Conservation (phyloP, 805 yeast species). For the Schwanniomyces sp. region DNA sequence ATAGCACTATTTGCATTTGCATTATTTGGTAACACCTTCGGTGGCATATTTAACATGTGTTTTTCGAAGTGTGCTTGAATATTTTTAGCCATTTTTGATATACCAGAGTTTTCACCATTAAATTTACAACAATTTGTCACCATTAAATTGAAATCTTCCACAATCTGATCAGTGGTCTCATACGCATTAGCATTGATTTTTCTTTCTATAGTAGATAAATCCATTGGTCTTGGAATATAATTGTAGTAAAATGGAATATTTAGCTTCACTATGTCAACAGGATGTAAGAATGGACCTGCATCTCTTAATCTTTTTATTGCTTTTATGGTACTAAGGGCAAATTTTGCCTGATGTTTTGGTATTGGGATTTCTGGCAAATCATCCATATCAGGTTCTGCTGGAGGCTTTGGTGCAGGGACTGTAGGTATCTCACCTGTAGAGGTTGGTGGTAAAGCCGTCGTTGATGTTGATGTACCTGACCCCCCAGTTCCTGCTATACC, state of each 20-base stretch:
- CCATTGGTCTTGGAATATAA: slow-evolving; percentile 87
- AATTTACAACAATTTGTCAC: slow-evolving; percentile 79
- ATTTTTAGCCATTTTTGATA: slow-evolving; percentile 89
- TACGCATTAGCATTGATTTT: slow-evolving; percentile 73
- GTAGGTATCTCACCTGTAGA: slow-evolving; percentile 12
- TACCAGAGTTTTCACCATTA: slow-evolving; percentile 81
- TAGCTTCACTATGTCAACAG: slow-evolving; percentile 86
- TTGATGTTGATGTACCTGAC: slow-evolving; percentile 1
- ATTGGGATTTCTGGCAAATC: slow-evolving; percentile 66
- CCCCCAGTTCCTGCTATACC: not conserved
- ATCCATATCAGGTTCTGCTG: slow-evolving; percentile 69
- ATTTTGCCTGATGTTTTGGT: slow-evolving; percentile 82
- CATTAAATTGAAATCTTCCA: slow-evolving; percentile 80
- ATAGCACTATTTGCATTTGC: slow-evolving; percentile 11
- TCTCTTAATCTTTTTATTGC: slow-evolving; percentile 90
- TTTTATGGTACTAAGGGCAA: slow-evolving; percentile 73
- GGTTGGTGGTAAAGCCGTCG: slow-evolving; percentile 9
- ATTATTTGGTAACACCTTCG: slow-evolving; percentile 37
- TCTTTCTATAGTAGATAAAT: slow-evolving; percentile 83
- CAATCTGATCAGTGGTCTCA: slow-evolving; percentile 64
- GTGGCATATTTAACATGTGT: slow-evolving; percentile 89
- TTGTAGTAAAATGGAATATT: slow-evolving; percentile 91
- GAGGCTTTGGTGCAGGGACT: slow-evolving; percentile 73
- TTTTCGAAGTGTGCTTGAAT: slow-evolving; percentile 91
- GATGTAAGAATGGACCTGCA: slow-evolving; percentile 84